Percentiles rank a stretch among this genome's conserved stretches.
phyloP scores from a whole-genome alignment of 2,329 filamentous ascomycete genomes.

The Sclerotinia nivalis region DNA sequence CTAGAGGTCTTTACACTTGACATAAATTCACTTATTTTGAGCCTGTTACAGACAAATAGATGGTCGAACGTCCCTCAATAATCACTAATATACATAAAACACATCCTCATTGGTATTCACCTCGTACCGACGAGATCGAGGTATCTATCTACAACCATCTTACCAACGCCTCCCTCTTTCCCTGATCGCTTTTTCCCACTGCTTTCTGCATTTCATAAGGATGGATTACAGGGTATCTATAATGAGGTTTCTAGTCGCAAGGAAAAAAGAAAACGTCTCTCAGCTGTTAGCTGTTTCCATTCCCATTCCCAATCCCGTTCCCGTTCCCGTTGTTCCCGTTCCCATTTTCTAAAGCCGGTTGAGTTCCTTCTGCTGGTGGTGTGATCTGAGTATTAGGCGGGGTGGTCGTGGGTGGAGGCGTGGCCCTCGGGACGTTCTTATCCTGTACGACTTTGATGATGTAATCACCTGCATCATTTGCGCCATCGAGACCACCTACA shows the following conservation, averaged over 20 bases:
- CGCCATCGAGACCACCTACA: conserved; percentile 64
- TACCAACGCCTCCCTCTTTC: background rate
- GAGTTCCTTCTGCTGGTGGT: background rate
- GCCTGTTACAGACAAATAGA: background rate
- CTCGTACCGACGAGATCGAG: background rate
- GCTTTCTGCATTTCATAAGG: background rate
- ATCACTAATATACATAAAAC: conserved; percentile 9
- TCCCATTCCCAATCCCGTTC: background rate
- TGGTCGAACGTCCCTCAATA: background rate
- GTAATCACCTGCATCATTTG: conserved; percentile 68
- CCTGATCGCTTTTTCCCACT: background rate
- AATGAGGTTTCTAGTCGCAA: background rate
- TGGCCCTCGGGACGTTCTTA: conserved; percentile 46
- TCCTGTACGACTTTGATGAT: conserved; percentile 63
- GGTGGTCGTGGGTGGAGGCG: background rate
- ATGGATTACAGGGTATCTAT: background rate
- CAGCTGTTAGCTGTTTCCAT: background rate
- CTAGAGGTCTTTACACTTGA: too few species aligned
- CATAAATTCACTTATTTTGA: background rate
- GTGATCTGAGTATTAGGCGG: background rate
- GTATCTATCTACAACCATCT: conserved; percentile 16
- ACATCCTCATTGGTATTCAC: background rate
- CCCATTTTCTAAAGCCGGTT: conserved; percentile 4
- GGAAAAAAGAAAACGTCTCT: background rate
- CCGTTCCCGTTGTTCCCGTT: background rate